Base-by-base conservation (phyloP, 345 rosid species). In the Lepidium aucheri region DNA sequence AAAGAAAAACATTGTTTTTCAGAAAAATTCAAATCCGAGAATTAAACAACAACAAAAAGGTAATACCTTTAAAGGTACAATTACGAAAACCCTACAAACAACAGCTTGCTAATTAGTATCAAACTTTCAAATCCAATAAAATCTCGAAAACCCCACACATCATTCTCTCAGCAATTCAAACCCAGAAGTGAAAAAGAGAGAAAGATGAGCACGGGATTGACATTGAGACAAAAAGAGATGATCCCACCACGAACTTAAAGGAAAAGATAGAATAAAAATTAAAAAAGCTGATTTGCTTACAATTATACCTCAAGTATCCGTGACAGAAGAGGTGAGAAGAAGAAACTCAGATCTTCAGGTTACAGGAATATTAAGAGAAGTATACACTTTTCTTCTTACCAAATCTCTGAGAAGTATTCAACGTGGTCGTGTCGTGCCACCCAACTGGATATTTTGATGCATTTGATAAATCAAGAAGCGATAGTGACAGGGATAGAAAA, bases 391-490 rank as follows among this genome's bases (percentile, higher is more conserved):
- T 63, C 42, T 42, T 65, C 30, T 44, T n/a, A 74, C 49, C 73
- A 44, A 73, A 67, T 66, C 63, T 30, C 43, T 74, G 15, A 45
- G 73, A 74, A 74, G 22, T 42, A 39, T 60, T 74, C 77, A 67
- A 67, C 77, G 68, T 47, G 73, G 72, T 53, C 63, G 56, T 42
- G 57, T 66, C 63, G 77, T 73, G 77, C 36, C 14, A 67, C 20
- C 62, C 68, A 73, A 73, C 63, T 73, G 51, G 68, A 42, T 51
- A 66, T 60, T 43, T 43, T 53, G 68, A 47, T 5, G 45, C 62
- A 73, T 65, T 66, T 51, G 72, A 66, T 38, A 66, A 65, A 24
- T 41, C 35, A 54, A 64, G 55, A 58, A 58, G 54, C 1, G 70
- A 56, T 41, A 50, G 54, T 47, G 76, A 68, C 42, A 68, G 70